A percentile compares a stretch with the other conserved stretches of the same genome.
phyloP scores from a whole-genome alignment of 2,329 filamentous ascomycete species.

The Apiospora arundinis region DNA sequence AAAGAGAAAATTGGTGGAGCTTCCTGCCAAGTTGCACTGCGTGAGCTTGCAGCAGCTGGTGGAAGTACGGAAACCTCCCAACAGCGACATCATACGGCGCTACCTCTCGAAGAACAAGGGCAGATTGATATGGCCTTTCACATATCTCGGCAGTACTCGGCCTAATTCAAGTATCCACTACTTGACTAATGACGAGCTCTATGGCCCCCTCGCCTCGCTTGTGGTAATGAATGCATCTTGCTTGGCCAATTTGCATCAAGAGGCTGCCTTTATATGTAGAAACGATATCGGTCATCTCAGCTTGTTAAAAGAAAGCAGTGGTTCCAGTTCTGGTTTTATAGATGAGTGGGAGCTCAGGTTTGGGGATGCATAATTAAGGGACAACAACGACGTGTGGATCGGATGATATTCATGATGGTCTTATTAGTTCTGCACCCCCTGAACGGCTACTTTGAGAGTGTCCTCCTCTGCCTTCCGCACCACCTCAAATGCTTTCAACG shows the following conservation, averaged over 20 bases:
- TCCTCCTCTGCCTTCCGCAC: conserved; percentile 30
- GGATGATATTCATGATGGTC: too few relatives aligned
- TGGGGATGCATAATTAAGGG: too few relatives aligned
- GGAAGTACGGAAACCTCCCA: background rate
- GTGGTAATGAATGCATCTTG: background rate
- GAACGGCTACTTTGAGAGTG: conserved; percentile 34
- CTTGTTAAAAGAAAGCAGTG: too few relatives aligned
- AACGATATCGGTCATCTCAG: too few relatives aligned
- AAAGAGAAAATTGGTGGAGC: background rate
- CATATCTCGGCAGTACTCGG: background rate
- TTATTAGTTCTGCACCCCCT: conserved; percentile 26
- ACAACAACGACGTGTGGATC: too few relatives aligned
- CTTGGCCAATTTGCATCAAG: background rate
- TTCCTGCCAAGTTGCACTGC: background rate
- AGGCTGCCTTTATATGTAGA: background rate
- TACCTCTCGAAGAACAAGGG: background rate
- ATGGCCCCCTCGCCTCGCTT: background rate
- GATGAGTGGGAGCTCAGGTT: too few relatives aligned
- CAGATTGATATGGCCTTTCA: background rate
- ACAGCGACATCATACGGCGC: background rate
- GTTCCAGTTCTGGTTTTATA: too few relatives aligned
- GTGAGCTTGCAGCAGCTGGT: background rate
- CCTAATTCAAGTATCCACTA: background rate
- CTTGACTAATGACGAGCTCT: background rate
- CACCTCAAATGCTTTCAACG: conserved; percentile 29